Conservation (phyloP, 1,284 basidiomycete species). For the Peniophora sp. region DNA sequence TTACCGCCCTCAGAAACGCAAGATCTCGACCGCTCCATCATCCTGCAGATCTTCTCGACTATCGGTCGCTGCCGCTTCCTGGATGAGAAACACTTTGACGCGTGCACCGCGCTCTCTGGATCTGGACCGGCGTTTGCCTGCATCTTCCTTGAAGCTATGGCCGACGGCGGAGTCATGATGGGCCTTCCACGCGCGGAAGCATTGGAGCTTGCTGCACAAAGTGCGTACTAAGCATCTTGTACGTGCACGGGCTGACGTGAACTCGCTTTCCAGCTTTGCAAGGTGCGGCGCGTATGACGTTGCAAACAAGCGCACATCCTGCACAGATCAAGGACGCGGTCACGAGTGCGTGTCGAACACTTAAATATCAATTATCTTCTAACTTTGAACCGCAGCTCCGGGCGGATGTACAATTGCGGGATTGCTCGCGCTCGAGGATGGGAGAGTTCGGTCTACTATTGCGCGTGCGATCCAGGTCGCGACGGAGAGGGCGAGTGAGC, state of each 20-base stretch:
- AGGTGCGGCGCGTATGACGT: constrained; percentile 93
- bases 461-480: constrained; percentile 94
- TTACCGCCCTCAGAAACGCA: constrained; percentile 45
- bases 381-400: constrained; percentile 54
- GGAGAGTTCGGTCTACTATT: constrained; percentile 88
- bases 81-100: constrained; percentile 97
- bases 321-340: constrained; percentile 97
- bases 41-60: constrained; percentile 90
- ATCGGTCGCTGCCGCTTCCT: constrained; percentile 91
- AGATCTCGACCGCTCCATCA: constrained; percentile 65
- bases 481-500: constrained; percentile 77
- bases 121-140: constrained; percentile 97
- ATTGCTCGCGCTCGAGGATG: constrained; percentile 91
- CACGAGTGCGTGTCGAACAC: constrained; percentile 61
- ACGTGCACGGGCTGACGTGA: not conserved
- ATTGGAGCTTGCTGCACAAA: constrained; percentile 92
- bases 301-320: constrained; percentile 84
- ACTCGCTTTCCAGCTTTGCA: constrained; percentile 66
- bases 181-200: constrained; percentile 92
- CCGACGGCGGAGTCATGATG: constrained; percentile 99
- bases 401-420: constrained; percentile 99
- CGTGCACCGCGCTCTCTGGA: constrained; percentile 93
- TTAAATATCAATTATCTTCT: not conserved
- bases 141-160: constrained; percentile 97
- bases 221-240: constrained; percentile 38